Conservation (phyloP, 768 basidiomycete genomes). For the Coprinellus aureogranulatus region DNA sequence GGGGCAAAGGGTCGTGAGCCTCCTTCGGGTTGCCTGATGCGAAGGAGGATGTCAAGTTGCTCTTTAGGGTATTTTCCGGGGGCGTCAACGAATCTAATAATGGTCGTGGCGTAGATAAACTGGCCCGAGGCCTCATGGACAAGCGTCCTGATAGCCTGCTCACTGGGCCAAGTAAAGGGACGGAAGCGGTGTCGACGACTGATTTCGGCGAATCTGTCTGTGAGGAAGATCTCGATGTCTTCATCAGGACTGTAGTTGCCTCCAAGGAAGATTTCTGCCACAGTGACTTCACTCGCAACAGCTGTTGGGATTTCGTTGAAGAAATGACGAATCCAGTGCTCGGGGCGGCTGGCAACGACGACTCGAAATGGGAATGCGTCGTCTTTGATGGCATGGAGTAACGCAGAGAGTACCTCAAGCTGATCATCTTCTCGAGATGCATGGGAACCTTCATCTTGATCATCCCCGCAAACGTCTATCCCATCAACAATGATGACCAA, state of each 20-base stretch:
- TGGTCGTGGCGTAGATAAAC: conserved; percentile 6
- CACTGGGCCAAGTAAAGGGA: background rate
- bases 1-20: background rate
- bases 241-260: background rate
- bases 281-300: background rate
- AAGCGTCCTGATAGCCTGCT: background rate
- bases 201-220: background rate
- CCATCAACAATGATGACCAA: conserved; percentile 6
- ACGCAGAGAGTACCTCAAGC: background rate
- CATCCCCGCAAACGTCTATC: conserved; percentile 1
- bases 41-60: background rate
- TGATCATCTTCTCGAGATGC: background rate
- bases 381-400: background rate
- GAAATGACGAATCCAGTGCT: background rate
- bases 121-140: conserved; percentile 1
- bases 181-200: background rate
- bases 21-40: background rate
- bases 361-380: background rate
- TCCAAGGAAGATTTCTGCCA: background rate
- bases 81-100: background rate
- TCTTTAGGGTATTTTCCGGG: background rate
- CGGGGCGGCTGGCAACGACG: conserved; percentile 4
- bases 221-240: background rate
- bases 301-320: background rate
- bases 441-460: background rate